A percentile compares a stretch with the other conserved stretches of the same genome.
Evolutionary conservation across 179 eudicot species (phyloP).

Genomic region (Carnegiea gigantea): DNA sequence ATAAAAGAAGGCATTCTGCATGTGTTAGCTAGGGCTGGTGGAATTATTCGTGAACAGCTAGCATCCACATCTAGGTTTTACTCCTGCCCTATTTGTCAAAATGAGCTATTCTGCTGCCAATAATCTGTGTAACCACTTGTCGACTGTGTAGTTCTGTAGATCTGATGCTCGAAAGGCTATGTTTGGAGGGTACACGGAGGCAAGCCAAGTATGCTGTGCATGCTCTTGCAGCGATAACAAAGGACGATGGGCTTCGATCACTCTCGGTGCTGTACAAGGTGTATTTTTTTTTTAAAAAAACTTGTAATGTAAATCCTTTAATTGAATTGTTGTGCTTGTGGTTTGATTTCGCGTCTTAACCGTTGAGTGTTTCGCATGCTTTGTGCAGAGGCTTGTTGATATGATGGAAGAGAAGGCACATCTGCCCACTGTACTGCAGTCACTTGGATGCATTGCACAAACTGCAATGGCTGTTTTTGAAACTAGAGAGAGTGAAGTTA

Average conservation of each 20-base stretch:
- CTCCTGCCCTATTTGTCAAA: conserved; percentile 7
- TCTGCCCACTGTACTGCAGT: conserved; percentile 91
- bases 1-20: conserved; percentile 96
- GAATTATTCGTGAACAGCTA: conserved; percentile 80
- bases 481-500: conserved; percentile 88
- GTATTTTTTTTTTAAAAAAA: conserved; percentile 10
- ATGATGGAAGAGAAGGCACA: conserved; percentile 84
- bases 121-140: conserved; percentile 19
- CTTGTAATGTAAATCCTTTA: background rate
- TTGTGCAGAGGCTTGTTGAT: conserved; percentile 90
- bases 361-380: conserved; percentile 13
- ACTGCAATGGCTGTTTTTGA: conserved; percentile 98
- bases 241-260: conserved; percentile 93
- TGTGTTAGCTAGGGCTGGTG: conserved; percentile 95
- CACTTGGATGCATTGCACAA: conserved; percentile 96
- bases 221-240: conserved; percentile 92
- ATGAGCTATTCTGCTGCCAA: conserved; percentile 5
- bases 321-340: conserved; percentile 3
- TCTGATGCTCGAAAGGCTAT: conserved; percentile 84
- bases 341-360: conserved; percentile 1
- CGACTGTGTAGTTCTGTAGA: conserved; percentile 74
- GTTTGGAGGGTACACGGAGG: conserved; percentile 93
- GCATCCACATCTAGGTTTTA: conserved; percentile 83
- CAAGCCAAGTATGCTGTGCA: conserved; percentile 99
- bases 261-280: conserved; percentile 99